phyloP scores from a whole-genome alignment of 306 rosid genomes.

The Calophaca sinica region DNA sequence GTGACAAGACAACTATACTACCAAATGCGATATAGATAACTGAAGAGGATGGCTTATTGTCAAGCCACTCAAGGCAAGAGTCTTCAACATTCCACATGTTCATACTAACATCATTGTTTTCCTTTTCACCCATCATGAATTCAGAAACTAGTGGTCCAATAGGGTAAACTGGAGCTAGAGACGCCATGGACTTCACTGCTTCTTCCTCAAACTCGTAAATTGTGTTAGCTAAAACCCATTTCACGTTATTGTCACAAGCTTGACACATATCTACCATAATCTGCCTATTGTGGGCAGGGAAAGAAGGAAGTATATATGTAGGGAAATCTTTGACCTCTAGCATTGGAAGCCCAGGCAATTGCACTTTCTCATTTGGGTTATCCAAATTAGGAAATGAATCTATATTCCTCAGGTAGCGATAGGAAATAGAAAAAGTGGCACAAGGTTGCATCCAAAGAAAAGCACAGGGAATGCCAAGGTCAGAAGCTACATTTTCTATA shows the following conservation, averaged over 20 bases:
- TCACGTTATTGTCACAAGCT: slow-evolving; percentile 42
- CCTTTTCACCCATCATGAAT: slow-evolving; percentile 49
- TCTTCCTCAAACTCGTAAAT: slow-evolving; percentile 54
- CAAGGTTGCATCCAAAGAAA: slow-evolving; percentile 60
- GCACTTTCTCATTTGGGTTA: slow-evolving; percentile 20
- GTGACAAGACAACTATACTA: slow-evolving; percentile 38
- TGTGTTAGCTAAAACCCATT: slow-evolving; percentile 53
- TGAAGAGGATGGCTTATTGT: slow-evolving; percentile 33
- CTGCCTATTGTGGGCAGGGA: not conserved
- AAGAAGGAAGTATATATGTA: slow-evolving; percentile 47
- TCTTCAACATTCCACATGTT: slow-evolving; percentile 49
- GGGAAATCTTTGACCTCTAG: slow-evolving; percentile 51
- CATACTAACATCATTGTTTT: not conserved
- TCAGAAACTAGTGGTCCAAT: slow-evolving; percentile 60
- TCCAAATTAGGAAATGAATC: slow-evolving; percentile 41
- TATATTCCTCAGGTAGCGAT: slow-evolving; percentile 40
- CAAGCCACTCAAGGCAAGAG: slow-evolving; percentile 50
- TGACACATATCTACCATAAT: not conserved
- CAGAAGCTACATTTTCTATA: slow-evolving; percentile 35
- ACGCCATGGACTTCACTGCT: slow-evolving; percentile 43
- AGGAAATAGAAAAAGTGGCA: slow-evolving; percentile 52
- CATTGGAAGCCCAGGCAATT: slow-evolving; percentile 51
- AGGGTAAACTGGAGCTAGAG: slow-evolving; percentile 43
- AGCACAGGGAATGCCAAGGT: slow-evolving; percentile 46
- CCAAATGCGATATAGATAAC: slow-evolving; percentile 60